Evolutionary conservation across 306 rosid genomes (phyloP).

Genomic region (Ochetophila trinervis): DNA sequence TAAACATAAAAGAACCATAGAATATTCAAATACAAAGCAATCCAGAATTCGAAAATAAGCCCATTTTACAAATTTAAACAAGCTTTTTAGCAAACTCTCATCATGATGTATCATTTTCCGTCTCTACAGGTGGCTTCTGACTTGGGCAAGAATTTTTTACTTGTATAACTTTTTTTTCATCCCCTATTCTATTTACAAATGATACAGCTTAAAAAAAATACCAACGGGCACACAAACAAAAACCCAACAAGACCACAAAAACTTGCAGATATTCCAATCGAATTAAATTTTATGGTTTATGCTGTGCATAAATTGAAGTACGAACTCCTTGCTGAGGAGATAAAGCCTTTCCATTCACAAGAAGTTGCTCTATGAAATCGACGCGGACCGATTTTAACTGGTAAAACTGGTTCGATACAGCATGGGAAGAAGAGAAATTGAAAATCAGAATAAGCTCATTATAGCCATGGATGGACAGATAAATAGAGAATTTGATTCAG

Average conservation of each 20-base stretch:
- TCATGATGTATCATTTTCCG: neutral
- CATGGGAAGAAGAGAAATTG: slow-evolving; percentile 14
- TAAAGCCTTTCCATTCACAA: slow-evolving; percentile 78
- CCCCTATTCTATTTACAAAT: slow-evolving; percentile 20
- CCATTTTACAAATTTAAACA: neutral
- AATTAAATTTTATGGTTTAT: slow-evolving; percentile 48
- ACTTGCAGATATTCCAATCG: slow-evolving; percentile 2
- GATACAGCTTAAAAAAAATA: slow-evolving; percentile 6
- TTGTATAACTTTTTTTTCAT: neutral
- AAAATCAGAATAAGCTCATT: slow-evolving; percentile 22
- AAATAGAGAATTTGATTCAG: neutral
- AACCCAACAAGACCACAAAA: neutral
- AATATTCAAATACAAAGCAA: too few species aligned
- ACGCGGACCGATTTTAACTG: slow-evolving; percentile 76
- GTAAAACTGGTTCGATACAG: slow-evolving; percentile 45
- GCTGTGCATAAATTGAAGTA: slow-evolving; percentile 73
- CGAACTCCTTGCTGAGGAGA: slow-evolving; percentile 59
- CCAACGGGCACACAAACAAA: slow-evolving; percentile 12
- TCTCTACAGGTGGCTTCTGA: neutral
- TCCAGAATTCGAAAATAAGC: neutral
- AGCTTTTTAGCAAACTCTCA: neutral
- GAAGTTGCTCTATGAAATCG: slow-evolving; percentile 82
- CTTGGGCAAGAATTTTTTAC: neutral
- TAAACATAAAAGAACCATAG: too few species aligned
- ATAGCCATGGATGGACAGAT: neutral